These are phyloP conservation scores for Rubia balearica DNA, from an alignment of 305 asterid genomes.

Conservation along the genomic window DNA sequence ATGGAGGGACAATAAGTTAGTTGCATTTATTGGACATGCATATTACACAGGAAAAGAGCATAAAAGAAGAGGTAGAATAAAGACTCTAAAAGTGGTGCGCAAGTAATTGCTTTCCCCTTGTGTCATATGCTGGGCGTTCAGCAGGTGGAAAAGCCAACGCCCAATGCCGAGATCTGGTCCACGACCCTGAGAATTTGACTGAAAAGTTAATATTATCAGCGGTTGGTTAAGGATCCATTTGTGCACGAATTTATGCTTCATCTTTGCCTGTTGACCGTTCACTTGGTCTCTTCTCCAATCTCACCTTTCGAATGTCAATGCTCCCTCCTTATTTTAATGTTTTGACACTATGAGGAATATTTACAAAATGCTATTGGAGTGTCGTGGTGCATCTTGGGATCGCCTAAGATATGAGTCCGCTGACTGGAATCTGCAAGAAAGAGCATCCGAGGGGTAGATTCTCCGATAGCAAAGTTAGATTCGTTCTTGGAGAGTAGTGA, in stretches of 20 bases:
- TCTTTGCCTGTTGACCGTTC: neutral
- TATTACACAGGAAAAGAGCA: neutral
- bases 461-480: no score
- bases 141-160: conserved; percentile 8
- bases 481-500: no score
- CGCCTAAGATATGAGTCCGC: no score
- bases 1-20: conserved; percentile 1
- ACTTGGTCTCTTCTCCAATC: neutral
- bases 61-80: neutral
- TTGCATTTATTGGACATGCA: conserved; percentile 3
- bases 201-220: neutral
- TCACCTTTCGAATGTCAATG: neutral
- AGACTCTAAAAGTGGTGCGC: neutral
- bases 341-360: no score
- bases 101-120: conserved; percentile 8
- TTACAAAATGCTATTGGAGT: no score
- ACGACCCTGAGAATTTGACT: neutral
- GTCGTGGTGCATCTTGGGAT: no score
- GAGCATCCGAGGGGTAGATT: no score
- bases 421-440: no score
- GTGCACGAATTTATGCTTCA: neutral
- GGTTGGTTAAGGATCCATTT: neutral
- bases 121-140: neutral
- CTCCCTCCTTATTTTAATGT: no score
- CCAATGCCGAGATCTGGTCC: neutral